Base-by-base conservation (phyloP, 192 early-diverging fungal species). In the Anaeromyces robustus region DNA sequence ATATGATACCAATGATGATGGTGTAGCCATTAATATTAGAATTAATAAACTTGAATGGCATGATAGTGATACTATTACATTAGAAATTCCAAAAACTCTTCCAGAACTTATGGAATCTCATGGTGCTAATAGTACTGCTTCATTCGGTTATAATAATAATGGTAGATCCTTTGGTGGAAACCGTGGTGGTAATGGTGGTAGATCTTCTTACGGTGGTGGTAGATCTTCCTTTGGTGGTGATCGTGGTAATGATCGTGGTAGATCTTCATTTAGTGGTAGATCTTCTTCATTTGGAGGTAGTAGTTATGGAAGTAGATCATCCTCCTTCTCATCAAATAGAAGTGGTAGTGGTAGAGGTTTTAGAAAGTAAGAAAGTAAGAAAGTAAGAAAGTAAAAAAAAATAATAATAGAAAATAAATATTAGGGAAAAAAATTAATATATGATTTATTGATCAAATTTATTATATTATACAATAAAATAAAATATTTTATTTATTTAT, bases 31-130 rank as follows among this genome's bases (percentile, higher is more conserved):
- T 82, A 39, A 77, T 80, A 81, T 95, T 18, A 78, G 82, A n/a
- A 84, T 95, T 79, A 92, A 86, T 77, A 94, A 94, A 77, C 84
- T 86, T 77, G 82, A 87, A 79, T 98, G 95, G 95, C 82, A 83
- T 29, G 91, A 92, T 78, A 85, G 86, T 29, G 80, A 84, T 41
- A 92, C 88, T 68, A 89, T 97, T 79, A 85, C 86, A 14, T 81
- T 97, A 16, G 89, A 90, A 87, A 87, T 95, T 78, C 88, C 90
- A 79, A 89, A 83, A 28, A 89, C 90, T 80, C 85, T 98, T 32
- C 97, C 97, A 29, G 94, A 95, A 84, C 84, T 98, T 19, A 88
- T 92, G 84, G 93, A 92, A 68, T 83, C 79, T 41, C 80, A 41
- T 29, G 77, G 37, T 29, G 29, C 81, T 52, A 77, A 31, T 22